Conservation (phyloP, 2,329 filamentous ascomycete genomes). For the Periconia sp. region DNA sequence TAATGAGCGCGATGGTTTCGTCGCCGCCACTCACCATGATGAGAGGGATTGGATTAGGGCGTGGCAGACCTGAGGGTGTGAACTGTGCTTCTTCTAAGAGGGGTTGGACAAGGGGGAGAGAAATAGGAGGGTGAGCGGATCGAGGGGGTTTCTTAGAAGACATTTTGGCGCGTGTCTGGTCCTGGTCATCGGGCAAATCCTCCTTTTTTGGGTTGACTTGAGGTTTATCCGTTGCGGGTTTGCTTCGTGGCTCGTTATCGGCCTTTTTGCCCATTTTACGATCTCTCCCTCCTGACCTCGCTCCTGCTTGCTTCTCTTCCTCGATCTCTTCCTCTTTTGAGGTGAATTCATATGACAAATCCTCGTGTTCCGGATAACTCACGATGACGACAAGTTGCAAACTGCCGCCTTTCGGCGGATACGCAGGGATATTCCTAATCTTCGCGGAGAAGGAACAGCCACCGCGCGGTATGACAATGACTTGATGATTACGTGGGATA, state of each 20-base stretch:
- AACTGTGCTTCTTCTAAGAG: constrained; percentile 76
- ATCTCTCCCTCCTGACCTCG: not conserved
- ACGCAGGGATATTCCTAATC: constrained; percentile 81
- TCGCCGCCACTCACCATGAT: constrained; percentile 78
- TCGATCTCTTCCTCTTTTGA: constrained; percentile 14
- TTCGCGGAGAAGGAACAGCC: constrained; percentile 86
- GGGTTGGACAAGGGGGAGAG: constrained; percentile 61
- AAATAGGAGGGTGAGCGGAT: not conserved
- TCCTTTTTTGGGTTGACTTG: constrained; percentile 23
- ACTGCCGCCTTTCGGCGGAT: constrained; percentile 63
- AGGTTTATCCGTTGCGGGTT: constrained; percentile 1
- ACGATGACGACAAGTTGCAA: constrained; percentile 85
- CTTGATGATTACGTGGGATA: constrained; percentile 66
- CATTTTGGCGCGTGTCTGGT: constrained; percentile 6
- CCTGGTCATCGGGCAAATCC: not conserved
- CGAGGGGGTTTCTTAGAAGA: constrained; percentile 33
- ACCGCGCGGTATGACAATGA: constrained; percentile 83
- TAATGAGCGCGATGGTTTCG: constrained; percentile 68
- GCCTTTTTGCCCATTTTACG: constrained; percentile 1
- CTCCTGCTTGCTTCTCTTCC: constrained; percentile 1
- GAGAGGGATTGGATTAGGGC: constrained; percentile 78
- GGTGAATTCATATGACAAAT: constrained; percentile 24
- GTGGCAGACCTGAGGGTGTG: constrained; percentile 71
- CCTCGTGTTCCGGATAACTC: constrained; percentile 61
- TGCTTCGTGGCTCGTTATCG: constrained; percentile 1